Base-by-base conservation (phyloP, 2,329 filamentous ascomycete genomes). In the Aspergillus novoparasiticus region DNA sequence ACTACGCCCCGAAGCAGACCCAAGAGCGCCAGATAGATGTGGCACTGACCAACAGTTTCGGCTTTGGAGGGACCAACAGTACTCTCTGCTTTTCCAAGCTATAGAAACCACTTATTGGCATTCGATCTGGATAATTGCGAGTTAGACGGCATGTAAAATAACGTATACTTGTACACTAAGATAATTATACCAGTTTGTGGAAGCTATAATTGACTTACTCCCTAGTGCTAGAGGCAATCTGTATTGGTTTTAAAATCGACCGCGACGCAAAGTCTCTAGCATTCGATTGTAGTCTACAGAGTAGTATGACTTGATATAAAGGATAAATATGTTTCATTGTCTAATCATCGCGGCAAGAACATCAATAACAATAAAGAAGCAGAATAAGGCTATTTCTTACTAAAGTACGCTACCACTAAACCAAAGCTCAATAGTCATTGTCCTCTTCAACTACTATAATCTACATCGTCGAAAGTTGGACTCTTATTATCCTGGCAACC, bases 41-140 rank as follows among this genome's bases (percentile, higher is more conserved):
- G 26, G 92, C 91, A 6, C 72, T 99, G 62, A 95, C 92, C 4
- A 99, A 99, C 73, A 98, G 94, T 75, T 99, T 99, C 80, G 95
- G 95, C 0, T 99, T 99, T 80, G 95, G 95, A 12, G 95, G 95
- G 19, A 98, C 94, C 1, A 99, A 99, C 80, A 94, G 94, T 48
- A 93, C 89, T 59, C 81, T 99, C 43, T 93, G 93, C 58, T 94
- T 98, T 71, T 70, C 75, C 6, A 73, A 69, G 59, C 70, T 58
- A 46, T 5, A 23, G 10, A 32, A 32, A 19, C 19, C 28, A 32
- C 28, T 32, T 11, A 16, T 11, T 51, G 28, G 2, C 9, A 19
- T 32, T 32, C 6, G 48, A n/a, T n/a, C 19, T 51, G 16, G 28
- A 51, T 51, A 32, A 34, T 28, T 34, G 28, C 16, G 10, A 51